Conservation (phyloP, 495 filamentous ascomycete species). For the Poronia punctata region DNA sequence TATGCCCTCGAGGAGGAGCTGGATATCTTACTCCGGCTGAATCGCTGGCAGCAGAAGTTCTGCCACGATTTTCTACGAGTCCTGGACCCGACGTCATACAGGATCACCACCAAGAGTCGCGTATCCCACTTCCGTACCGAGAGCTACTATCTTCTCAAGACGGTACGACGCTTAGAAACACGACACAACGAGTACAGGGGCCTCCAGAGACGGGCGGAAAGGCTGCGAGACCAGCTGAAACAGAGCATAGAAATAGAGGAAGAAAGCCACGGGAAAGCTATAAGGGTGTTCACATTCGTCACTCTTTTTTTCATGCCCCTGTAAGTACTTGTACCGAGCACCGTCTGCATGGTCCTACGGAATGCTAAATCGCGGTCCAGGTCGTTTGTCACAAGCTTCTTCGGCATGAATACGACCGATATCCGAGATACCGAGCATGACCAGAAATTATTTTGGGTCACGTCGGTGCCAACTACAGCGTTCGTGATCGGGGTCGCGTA, state of each 20-base stretch:
- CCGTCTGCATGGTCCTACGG: background rate
- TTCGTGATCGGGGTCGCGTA: background rate
- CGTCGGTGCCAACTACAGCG: constrained; percentile 14
- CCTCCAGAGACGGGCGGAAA: constrained; percentile 2
- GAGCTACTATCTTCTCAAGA: background rate
- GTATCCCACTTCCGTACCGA: background rate
- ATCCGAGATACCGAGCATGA: constrained; percentile 29
- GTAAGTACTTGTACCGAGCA: background rate
- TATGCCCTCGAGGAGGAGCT: constrained; percentile 12
- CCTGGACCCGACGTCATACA: background rate
- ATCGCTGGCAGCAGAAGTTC: constrained; percentile 1
- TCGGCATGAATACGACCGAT: constrained; percentile 34
- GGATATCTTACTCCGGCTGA: constrained; percentile 4
- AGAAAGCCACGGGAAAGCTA: constrained; percentile 13
- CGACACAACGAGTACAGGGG: background rate
- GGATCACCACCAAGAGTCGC: background rate
- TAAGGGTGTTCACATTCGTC: constrained; percentile 30
- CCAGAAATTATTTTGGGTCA: constrained; percentile 33
- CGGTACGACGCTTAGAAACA: background rate
- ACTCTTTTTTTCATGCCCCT: constrained; percentile 12
- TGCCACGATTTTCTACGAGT: background rate
- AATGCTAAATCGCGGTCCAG: background rate
- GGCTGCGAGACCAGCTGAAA: constrained; percentile 5
- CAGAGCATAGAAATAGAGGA: constrained; percentile 4
- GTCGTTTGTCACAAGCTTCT: constrained; percentile 4